Evolutionary conservation across 495 filamentous ascomycete species (phyloP), one percentile per base, ranked within the genome.

Genomic region (Stereocaulon alpinum): DNA sequence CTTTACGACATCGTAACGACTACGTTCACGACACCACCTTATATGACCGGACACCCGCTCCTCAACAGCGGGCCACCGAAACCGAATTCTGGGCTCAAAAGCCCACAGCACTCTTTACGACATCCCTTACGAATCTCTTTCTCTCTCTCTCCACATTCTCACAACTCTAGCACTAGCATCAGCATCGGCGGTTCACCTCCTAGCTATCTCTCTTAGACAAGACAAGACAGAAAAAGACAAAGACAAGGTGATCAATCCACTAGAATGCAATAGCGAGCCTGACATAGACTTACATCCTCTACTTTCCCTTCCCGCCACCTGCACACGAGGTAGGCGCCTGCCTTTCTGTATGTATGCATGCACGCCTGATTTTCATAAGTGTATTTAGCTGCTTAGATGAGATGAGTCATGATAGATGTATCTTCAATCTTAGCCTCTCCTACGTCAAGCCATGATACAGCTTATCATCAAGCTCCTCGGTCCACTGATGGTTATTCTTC

Each of bases 131-230:
- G 44, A 58, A 6, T 58, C 18, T 50, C 45, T 20, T 41, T 49
- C 18, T 18, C 24, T 15, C 42, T 40, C 9, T 34, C 17, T 0
- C 24, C 18, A n/a, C 42, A 58, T 41, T 20, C 40, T 10, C 18
- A 9, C 45, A 49, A n/a, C 24, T 32, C 20, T 11, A 17, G 20
- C 18, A 24, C 24, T 24, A n/a, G 56, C 56, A 32, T 58, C 11
- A 50, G 47, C 47, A 32, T 50, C n/a, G 45, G 56, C 44, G 44
- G 20, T 20, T 43, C 1, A 24, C 40, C 14, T 18, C 20, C 9
- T 22, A 27, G n/a, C 7, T 50, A 44, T 32, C 40, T 50, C 15
- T 58, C 56, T 58, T 49, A 44, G 49, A 14, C 34, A 55, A 42
- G 34, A 55, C 37, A 42, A n/a, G n/a, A 15, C 20, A n/a, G n/a